Conservation (phyloP, 2,329 filamentous ascomycete species). For the Aspergillus persii region DNA sequence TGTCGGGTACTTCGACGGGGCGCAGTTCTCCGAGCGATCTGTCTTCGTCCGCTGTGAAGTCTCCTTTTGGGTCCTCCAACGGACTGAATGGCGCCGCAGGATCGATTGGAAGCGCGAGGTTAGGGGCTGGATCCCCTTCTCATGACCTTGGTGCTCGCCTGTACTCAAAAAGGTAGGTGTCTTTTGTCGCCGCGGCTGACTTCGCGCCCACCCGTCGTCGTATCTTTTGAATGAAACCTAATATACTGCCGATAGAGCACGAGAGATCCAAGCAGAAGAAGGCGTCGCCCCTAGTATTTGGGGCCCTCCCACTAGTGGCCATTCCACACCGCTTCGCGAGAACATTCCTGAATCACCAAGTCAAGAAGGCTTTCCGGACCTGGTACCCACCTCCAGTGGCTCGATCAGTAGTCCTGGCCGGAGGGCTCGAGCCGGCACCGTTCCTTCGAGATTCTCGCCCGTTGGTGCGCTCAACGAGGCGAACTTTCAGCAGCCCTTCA, state of each 20-base stretch:
- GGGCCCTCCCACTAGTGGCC: slow-evolving; percentile 94
- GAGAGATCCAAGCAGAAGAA: slow-evolving; percentile 97
- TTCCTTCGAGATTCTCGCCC: slow-evolving; percentile 91
- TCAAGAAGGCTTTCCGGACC: slow-evolving; percentile 87
- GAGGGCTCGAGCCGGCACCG: slow-evolving; percentile 85
- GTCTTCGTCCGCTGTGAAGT: slow-evolving; percentile 62
- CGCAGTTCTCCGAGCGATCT: slow-evolving; percentile 79
- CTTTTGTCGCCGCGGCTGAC: neutral
- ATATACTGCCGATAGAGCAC: slow-evolving; percentile 58
- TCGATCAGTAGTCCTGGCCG: slow-evolving; percentile 65
- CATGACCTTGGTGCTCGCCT: slow-evolving; percentile 81
- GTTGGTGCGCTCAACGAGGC: slow-evolving; percentile 61
- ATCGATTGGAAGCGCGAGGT: slow-evolving; percentile 60
- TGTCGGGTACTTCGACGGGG: slow-evolving; percentile 76
- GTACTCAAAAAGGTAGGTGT: slow-evolving; percentile 83
- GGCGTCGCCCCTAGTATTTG: slow-evolving; percentile 76
- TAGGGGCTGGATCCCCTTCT: slow-evolving; percentile 93
- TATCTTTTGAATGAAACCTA: slow-evolving; percentile 10
- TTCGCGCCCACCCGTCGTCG: neutral
- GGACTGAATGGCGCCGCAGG: slow-evolving; percentile 54
- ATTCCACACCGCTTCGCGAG: slow-evolving; percentile 92
- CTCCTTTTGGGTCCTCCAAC: slow-evolving; percentile 69
- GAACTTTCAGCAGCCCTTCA: slow-evolving; percentile 56
- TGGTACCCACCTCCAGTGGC: slow-evolving; percentile 68
- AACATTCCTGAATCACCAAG: slow-evolving; percentile 96